A percentile compares a stretch with the other conserved stretches of the same genome.
These are phyloP conservation scores for Medicago lupulina DNA, from an alignment of 306 rosid species.

Conservation along the genomic window DNA sequence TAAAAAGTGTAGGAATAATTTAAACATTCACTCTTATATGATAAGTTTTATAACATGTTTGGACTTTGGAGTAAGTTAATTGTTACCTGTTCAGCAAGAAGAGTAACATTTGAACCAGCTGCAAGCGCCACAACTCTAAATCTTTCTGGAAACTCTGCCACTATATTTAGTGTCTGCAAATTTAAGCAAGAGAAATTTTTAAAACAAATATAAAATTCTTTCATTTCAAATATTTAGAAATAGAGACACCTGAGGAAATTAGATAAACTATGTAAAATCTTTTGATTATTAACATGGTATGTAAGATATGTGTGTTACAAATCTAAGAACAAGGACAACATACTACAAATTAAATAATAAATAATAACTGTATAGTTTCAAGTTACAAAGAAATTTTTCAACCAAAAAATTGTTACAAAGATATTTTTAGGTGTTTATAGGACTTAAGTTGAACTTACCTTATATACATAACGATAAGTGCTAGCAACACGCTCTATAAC, in stretches of 20 bases:
- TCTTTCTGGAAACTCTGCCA: constrained; percentile 84
- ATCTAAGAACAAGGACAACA: not conserved
- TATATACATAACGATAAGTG: too few relatives aligned
- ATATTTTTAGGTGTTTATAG: too few relatives aligned
- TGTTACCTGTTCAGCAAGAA: constrained; percentile 91
- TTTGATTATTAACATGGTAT: not conserved
- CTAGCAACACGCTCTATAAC: too few relatives aligned
- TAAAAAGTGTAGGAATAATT: too few relatives aligned
- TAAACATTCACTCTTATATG: too few relatives aligned
- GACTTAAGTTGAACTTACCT: too few relatives aligned
- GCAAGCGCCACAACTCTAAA: constrained; percentile 83
- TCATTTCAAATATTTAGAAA: not conserved
- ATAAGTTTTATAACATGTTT: not conserved
- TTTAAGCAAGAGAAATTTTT: not conserved
- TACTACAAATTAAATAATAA: not conserved
- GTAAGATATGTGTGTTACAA: not conserved
- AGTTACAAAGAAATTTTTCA: not conserved
- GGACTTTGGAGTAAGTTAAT: not conserved
- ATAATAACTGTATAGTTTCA: not conserved
- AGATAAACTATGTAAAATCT: not conserved
- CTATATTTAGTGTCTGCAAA: constrained; percentile 81
- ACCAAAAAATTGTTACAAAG: too few relatives aligned
- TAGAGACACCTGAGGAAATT: not conserved
- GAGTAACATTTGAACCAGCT: constrained; percentile 87
- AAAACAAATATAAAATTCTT: not conserved